Evolutionary conservation across 495 filamentous ascomycete species (phyloP).

Genomic region (Penicillium salamii): DNA sequence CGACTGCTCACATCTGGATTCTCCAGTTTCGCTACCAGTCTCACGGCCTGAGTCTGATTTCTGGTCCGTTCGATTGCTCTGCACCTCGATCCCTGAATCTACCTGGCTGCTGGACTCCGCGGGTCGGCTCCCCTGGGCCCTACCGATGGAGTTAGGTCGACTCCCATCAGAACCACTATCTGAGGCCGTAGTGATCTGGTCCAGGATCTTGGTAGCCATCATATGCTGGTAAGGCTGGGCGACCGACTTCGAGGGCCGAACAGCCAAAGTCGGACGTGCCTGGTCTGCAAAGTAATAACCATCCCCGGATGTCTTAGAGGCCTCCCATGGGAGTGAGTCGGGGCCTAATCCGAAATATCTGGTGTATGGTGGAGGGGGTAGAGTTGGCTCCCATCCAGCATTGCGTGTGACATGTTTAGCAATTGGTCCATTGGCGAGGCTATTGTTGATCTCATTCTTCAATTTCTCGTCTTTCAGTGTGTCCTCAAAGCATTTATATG

Average conservation of each 20-base stretch:
- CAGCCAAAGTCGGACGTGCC: constrained; percentile 13
- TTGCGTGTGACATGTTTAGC: neutral
- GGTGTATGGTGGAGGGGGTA: neutral
- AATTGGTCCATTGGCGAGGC: neutral
- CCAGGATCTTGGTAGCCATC: neutral
- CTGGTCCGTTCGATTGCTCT: too few relatives aligned
- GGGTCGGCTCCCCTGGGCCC: too few relatives aligned
- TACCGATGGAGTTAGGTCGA: too few relatives aligned
- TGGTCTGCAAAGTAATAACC: constrained; percentile 3
- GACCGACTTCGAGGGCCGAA: neutral
- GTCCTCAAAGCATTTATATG: neutral
- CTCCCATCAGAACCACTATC: constrained; percentile 24
- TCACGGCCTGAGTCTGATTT: neutral
- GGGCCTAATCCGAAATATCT: neutral
- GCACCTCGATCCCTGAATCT: too few relatives aligned
- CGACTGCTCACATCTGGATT: too few relatives aligned
- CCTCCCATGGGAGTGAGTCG: neutral
- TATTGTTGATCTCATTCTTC: neutral
- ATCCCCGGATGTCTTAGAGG: neutral
- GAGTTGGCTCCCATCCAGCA: neutral
- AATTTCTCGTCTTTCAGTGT: neutral
- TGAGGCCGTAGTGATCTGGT: neutral
- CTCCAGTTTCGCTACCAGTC: neutral
- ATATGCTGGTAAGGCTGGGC: neutral
- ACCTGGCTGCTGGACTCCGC: too few relatives aligned